Evolutionary conservation across 2,329 filamentous ascomycete genomes (phyloP), one percentile per base, ranked within the genome.

Genomic region (Mariannaea elegans): DNA sequence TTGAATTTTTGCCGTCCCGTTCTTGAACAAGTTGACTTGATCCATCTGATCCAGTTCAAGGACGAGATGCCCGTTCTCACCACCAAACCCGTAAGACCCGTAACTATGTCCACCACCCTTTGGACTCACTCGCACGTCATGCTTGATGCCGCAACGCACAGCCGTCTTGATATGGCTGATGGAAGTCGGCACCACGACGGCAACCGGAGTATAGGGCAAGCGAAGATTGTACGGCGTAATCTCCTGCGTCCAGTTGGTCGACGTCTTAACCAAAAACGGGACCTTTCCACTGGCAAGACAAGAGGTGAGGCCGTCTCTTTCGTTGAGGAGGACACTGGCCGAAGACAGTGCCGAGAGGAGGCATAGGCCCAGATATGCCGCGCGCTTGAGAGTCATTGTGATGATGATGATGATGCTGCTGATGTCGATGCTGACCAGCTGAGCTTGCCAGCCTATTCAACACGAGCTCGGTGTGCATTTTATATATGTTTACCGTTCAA

Each of bases 61-160:
- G 13, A 81, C 72, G 14, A 81, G 65, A 12, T 75, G 75, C 1
- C 79, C 78, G 61, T 80, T 72, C 19, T 74, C 71, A 3, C 79
- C 79, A 1, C 78, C 78, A 10, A 74, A 73, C 59, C 81, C 80
- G 54, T 79, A 82, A 36, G 82, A 84, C 0, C 75, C 84, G 69
- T 84, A 86, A 38, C 79, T 82, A 66, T 86, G 84, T 0, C 84
- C 84, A 12, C 84, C 84, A 34, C 78, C 77, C 59, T 79, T 80
- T 3, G 83, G 75, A 41, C 83, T 82, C 3, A 86, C 80, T 46
- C 83, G 81, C 23, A 82, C 71, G 10, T 72, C 72, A 41, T 71
- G 61, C 21, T 76, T 65, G 1, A 69, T 67, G 1, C 81, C 83
- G 56, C 82, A 85, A 39, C 72, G 70, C 13, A 86, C 76, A 3